Percentiles rank a stretch among this genome's conserved stretches.
Evolutionary conservation across 2,329 filamentous ascomycete genomes (phyloP).

Genomic region (Scytalidium lignicola): DNA sequence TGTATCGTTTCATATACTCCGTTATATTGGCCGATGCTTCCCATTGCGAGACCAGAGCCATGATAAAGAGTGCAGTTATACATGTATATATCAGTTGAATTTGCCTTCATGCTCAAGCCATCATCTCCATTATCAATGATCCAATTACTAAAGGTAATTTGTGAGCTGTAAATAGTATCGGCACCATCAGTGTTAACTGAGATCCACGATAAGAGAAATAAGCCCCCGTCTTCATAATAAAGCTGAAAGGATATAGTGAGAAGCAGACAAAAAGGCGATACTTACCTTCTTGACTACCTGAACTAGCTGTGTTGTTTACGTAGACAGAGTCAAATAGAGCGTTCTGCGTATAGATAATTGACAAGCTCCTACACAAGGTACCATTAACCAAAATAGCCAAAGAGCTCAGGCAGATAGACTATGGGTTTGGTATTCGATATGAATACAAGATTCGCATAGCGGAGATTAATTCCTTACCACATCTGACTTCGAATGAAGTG

Average conservation of each 20-base stretch:
- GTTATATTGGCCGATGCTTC: conserved; percentile 51
- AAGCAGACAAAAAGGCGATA: not conserved
- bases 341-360: conserved; percentile 42
- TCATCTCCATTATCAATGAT: conserved; percentile 48
- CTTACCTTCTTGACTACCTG: conserved; percentile 10
- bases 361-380: conserved; percentile 45
- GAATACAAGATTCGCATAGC: not conserved
- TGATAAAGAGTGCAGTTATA: conserved; percentile 43
- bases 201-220: not conserved
- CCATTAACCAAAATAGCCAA: no score
- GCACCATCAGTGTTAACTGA: conserved; percentile 35
- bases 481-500: conserved; percentile 53
- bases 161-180: conserved; percentile 48
- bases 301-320: conserved; percentile 43
- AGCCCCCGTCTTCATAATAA: not conserved
- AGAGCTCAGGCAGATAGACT: no score
- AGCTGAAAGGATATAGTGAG: conserved; percentile 1
- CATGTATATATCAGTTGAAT: conserved; percentile 49
- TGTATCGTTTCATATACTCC: conserved; percentile 43
- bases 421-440: no score
- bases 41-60: conserved; percentile 50
- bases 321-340: conserved; percentile 45
- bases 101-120: conserved; percentile 48
- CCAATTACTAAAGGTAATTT: conserved; percentile 47
- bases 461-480: conserved; percentile 36